phyloP scores from a whole-genome alignment of 805 yeast genomes.

The Metschnikowia anglica region DNA sequence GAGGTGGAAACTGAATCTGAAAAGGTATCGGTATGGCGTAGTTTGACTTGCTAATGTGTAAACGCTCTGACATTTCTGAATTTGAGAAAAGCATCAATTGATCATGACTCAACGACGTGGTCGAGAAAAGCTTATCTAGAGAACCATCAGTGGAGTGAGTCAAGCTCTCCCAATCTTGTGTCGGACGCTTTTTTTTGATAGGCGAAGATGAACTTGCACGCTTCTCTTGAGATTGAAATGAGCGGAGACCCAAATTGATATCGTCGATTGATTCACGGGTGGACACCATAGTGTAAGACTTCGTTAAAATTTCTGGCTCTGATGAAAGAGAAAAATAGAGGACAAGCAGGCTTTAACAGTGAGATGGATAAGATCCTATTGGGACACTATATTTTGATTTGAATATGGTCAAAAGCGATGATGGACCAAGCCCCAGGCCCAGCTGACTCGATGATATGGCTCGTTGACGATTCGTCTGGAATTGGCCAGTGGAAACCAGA shows the following conservation, averaged over 20 bases:
- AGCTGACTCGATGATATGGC: too few species aligned
- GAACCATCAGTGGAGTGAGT: slow-evolving; percentile 10
- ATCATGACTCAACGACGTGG: slow-evolving; percentile 24
- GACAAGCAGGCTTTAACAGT: too few species aligned
- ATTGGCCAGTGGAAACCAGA: too few species aligned
- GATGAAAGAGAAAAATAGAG: background rate
- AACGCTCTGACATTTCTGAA: slow-evolving; percentile 36
- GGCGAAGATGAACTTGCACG: slow-evolving; percentile 40
- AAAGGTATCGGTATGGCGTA: slow-evolving; percentile 46
- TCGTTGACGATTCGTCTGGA: too few species aligned
- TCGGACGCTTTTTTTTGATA: slow-evolving; percentile 28
- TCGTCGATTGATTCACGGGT: slow-evolving; percentile 9
- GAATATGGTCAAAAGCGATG: too few species aligned
- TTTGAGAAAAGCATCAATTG: slow-evolving; percentile 30
- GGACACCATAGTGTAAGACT: slow-evolving; percentile 4
- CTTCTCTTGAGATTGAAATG: slow-evolving; percentile 16
- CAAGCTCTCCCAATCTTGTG: slow-evolving; percentile 23
- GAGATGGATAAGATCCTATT: too few species aligned
- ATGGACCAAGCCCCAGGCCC: too few species aligned
- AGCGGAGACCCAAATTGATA: slow-evolving; percentile 8
- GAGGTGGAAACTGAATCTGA: slow-evolving; percentile 42
- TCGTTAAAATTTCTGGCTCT: background rate
- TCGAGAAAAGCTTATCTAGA: slow-evolving; percentile 27
- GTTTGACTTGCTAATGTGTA: slow-evolving; percentile 32
- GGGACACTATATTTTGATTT: too few species aligned